These are phyloP conservation scores for Mycena galericulata DNA, from an alignment of 768 basidiomycete genomes.

Conservation along the genomic window DNA sequence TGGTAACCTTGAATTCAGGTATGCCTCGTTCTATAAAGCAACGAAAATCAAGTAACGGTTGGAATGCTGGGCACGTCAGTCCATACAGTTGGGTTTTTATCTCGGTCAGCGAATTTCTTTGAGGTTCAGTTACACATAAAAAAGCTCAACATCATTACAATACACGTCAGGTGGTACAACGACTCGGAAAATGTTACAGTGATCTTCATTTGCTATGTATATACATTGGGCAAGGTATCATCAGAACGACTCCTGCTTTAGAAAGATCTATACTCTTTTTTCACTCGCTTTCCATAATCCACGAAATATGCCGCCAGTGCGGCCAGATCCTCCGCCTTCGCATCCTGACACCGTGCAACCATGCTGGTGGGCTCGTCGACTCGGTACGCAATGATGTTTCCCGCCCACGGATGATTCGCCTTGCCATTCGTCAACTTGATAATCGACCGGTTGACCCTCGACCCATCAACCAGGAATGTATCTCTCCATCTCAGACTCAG, in stretches of 20 bases:
- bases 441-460: background rate
- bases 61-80: too few relatives aligned
- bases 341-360: background rate
- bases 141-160: too few relatives aligned
- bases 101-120: too few relatives aligned
- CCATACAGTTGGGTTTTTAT: too few relatives aligned
- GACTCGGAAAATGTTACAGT: too few relatives aligned
- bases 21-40: slow-evolving; percentile 40
- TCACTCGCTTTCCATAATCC: background rate
- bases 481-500: background rate
- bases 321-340: background rate
- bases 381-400: background rate
- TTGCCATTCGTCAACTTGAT: background rate
- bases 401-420: background rate
- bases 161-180: too few relatives aligned
- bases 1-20: slow-evolving; percentile 3
- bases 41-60: slow-evolving; percentile 38
- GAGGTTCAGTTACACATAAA: too few relatives aligned
- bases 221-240: too few relatives aligned
- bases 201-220: too few relatives aligned
- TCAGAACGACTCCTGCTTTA: background rate
- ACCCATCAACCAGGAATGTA: background rate
- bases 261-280: background rate
- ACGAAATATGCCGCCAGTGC: background rate
- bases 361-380: background rate